These are phyloP conservation scores for Candida xiaguanensis DNA, from an alignment of 805 yeast species.

Conservation along the genomic window DNA sequence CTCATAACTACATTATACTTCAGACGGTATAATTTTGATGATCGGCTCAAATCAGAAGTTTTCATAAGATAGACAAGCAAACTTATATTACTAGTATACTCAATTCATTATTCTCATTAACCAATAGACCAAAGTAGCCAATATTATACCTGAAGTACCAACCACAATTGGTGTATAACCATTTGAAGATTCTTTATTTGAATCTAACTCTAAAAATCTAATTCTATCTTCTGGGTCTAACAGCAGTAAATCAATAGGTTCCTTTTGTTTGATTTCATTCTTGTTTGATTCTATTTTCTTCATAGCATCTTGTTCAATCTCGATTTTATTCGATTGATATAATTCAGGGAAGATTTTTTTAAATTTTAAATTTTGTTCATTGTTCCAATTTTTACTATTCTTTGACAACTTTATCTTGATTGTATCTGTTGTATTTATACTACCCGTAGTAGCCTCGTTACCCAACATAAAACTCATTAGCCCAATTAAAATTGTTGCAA, in stretches of 20 bases:
- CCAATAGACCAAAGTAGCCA: slow-evolving; percentile 1
- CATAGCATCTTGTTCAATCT: slow-evolving; percentile 20
- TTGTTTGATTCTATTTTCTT: slow-evolving; percentile 10
- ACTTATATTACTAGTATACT: too few relatives aligned
- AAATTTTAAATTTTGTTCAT: slow-evolving; percentile 54
- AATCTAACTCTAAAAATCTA: slow-evolving; percentile 18
- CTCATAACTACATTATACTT: too few relatives aligned
- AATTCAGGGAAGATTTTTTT: slow-evolving; percentile 66
- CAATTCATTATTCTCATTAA: background rate
- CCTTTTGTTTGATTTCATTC: slow-evolving; percentile 10
- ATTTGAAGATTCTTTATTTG: background rate
- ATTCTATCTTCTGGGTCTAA: slow-evolving; percentile 71
- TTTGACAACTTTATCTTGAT: slow-evolving; percentile 56
- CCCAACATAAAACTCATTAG: slow-evolving; percentile 90
- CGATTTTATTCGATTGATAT: slow-evolving; percentile 39
- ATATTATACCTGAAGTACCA: slow-evolving; percentile 4
- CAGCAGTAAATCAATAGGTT: slow-evolving; percentile 22
- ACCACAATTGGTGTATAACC: background rate
- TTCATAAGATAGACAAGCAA: too few relatives aligned
- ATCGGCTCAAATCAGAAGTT: too few relatives aligned
- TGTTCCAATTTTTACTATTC: slow-evolving; percentile 59
- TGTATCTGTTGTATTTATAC: slow-evolving; percentile 60
- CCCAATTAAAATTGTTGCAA: slow-evolving; percentile 82
- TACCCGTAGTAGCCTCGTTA: slow-evolving; percentile 80
- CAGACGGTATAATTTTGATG: too few relatives aligned